Evolutionary conservation across 805 yeast genomes (phyloP).

Genomic region (Pichia scutulata): DNA sequence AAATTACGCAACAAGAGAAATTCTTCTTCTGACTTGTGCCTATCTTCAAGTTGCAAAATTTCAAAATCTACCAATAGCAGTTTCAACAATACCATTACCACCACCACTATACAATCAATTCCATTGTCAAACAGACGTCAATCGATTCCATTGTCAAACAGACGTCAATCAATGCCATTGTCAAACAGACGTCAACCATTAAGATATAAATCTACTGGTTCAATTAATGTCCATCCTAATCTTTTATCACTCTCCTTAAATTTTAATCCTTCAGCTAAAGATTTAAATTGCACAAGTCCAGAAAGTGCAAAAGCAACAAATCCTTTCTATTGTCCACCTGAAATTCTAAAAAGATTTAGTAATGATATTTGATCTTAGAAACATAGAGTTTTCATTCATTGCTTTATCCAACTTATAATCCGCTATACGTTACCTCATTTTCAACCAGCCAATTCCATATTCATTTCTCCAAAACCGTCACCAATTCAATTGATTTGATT

Average conservation of each 20-base stretch:
- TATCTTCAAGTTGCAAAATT: neutral
- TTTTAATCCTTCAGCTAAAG: neutral
- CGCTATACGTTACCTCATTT: neutral
- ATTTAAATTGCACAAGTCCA: neutral
- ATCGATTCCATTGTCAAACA: too few relatives aligned
- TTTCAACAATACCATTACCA: neutral
- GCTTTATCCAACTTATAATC: neutral
- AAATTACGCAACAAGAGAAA: slow-evolving; percentile 7
- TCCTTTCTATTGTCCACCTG: slow-evolving; percentile 25
- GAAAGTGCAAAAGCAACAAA: slow-evolving; percentile 12
- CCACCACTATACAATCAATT: neutral
- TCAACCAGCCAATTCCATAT: neutral
- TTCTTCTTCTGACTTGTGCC: neutral
- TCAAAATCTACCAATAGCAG: neutral
- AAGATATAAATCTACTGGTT: slow-evolving; percentile 12
- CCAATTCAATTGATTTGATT: neutral
- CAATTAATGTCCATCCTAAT: neutral
- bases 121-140: neutral
- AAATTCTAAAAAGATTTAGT: slow-evolving; percentile 17
- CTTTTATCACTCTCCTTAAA: neutral
- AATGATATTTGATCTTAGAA: neutral
- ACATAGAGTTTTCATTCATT: neutral
- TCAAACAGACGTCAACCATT: neutral
- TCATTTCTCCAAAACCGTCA: neutral
- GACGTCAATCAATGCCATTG: neutral